These are phyloP conservation scores for Pseudocercospora fuligena DNA, from an alignment of 2,329 filamentous ascomycete genomes.

Conservation along the genomic window DNA sequence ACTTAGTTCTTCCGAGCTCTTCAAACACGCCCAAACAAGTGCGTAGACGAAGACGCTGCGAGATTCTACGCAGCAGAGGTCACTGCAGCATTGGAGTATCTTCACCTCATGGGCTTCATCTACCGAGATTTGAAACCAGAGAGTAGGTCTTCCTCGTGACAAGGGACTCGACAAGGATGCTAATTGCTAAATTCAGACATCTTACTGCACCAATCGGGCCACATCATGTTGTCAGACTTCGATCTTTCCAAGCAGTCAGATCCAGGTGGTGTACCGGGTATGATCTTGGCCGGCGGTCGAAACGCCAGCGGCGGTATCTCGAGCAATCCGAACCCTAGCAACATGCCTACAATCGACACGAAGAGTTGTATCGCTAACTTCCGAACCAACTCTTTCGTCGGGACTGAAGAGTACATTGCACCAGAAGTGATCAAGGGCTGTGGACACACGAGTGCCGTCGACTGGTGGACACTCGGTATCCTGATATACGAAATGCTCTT, in stretches of 20 bases:
- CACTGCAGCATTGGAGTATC: conserved; percentile 91
- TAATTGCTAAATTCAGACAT: conserved; percentile 71
- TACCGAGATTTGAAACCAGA: conserved; percentile 98
- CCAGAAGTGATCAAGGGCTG: conserved; percentile 99
- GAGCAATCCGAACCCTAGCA: conserved; percentile 62
- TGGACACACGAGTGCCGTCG: conserved; percentile 95
- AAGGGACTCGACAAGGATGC: conserved; percentile 24
- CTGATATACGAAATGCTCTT: conserved; percentile 99
- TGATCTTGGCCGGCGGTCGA: conserved; percentile 81
- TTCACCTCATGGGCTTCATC: conserved; percentile 99
- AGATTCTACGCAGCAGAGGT: conserved; percentile 98
- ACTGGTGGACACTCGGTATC: conserved; percentile 99
- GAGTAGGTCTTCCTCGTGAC: conserved; percentile 62
- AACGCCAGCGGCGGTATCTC: conserved; percentile 70
- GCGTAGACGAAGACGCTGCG: conserved; percentile 94
- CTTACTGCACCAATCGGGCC: conserved; percentile 95
- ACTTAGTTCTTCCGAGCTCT: conserved; percentile 83
- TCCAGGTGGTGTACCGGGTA: conserved; percentile 91
- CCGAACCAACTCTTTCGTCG: conserved; percentile 96
- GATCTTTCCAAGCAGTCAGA: conserved; percentile 98
- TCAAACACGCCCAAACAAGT: conserved; percentile 95
- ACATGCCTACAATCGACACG: conserved; percentile 94
- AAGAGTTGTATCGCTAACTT: conserved; percentile 98
- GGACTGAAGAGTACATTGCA: conserved; percentile 98
- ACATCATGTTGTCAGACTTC: conserved; percentile 99